Percentiles rank a stretch among this genome's conserved stretches.
These are phyloP conservation scores for Ajuga chamaepitys DNA, from an alignment of 257 asterid genomes.

Conservation along the genomic window DNA sequence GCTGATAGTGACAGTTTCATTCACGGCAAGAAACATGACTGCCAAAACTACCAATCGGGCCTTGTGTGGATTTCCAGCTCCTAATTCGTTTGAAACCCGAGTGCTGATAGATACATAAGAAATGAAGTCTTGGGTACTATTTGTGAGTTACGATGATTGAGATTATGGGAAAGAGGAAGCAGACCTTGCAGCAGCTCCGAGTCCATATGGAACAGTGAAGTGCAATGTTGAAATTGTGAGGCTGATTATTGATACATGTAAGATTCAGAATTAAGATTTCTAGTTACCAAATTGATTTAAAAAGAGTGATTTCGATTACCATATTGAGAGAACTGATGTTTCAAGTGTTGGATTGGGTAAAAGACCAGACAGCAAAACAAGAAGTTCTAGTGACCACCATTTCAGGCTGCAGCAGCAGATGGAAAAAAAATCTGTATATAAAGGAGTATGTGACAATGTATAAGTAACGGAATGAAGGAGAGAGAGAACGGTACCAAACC, in stretches of 20 bases:
- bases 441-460: no score
- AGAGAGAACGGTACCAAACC: constrained; percentile 45
- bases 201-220: constrained; percentile 46
- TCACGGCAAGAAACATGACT: constrained; percentile 27
- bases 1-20: constrained; percentile 18
- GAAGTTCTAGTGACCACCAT: constrained; percentile 67
- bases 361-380: constrained; percentile 49
- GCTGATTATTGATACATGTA: constrained; percentile 23
- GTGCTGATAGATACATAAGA: constrained; percentile 28
- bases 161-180: background rate
- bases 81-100: constrained; percentile 55
- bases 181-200: constrained; percentile 61
- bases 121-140: no score
- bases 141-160: no score
- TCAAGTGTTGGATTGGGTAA: constrained; percentile 60
- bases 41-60: constrained; percentile 35
- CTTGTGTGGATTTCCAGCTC: constrained; percentile 46
- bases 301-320: constrained; percentile 22
- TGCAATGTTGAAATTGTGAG: constrained; percentile 47
- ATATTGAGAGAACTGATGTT: constrained; percentile 57
- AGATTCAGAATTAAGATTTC: background rate
- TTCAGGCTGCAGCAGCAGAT: constrained; percentile 34
- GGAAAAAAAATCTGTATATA: background rate
- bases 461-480: background rate
- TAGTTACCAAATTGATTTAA: background rate